phyloP scores from a whole-genome alignment of 2,329 filamentous ascomycete species.

The Metarhizium guizhouense region DNA sequence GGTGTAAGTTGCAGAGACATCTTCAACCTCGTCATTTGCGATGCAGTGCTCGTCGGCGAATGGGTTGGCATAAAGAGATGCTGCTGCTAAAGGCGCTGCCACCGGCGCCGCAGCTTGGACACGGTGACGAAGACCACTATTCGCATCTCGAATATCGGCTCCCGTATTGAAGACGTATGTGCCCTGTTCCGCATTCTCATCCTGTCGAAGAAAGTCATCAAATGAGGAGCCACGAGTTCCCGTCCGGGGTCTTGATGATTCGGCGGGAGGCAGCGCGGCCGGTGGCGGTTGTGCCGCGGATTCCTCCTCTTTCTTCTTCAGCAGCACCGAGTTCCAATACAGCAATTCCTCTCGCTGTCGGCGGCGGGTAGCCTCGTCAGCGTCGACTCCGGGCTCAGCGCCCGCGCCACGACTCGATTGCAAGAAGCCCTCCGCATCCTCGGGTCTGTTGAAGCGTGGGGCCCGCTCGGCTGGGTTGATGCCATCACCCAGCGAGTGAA shows the following conservation, averaged over 20 bases:
- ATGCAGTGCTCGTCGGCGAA: conserved; percentile 50
- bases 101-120: conserved; percentile 17
- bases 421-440: conserved; percentile 57
- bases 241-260: neutral
- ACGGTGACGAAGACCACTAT: conserved; percentile 40
- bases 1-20: conserved; percentile 31
- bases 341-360: conserved; percentile 56
- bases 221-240: conserved; percentile 34
- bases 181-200: conserved; percentile 42
- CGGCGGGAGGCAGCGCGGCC: neutral
- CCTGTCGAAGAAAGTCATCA: conserved; percentile 49
- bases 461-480: conserved; percentile 39
- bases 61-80: conserved; percentile 45
- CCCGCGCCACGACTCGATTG: conserved; percentile 36
- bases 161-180: conserved; percentile 51
- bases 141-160: conserved; percentile 30
- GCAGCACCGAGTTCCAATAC: conserved; percentile 53
- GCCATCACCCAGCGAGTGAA: conserved; percentile 50
- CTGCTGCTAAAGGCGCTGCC: neutral
- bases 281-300: neutral
- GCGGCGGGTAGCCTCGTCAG: conserved; percentile 52
- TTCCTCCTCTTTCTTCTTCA: conserved; percentile 36
- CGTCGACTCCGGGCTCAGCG: conserved; percentile 43
- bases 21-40: conserved; percentile 34
- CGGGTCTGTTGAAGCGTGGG: conserved; percentile 55